phyloP scores from a whole-genome alignment of 257 asterid species.

The Gentiana straminea region DNA sequence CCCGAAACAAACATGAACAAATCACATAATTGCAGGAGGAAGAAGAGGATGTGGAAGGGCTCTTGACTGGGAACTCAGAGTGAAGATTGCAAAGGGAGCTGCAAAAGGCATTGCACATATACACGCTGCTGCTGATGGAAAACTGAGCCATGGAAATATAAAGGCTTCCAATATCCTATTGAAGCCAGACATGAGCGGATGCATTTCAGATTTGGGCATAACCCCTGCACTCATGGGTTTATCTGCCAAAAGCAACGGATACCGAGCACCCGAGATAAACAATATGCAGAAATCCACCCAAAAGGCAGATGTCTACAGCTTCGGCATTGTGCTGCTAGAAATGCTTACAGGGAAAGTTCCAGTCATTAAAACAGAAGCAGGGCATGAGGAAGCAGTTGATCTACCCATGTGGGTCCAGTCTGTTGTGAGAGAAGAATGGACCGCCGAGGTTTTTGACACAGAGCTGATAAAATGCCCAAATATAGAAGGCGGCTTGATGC shows the following conservation, averaged over 20 bases:
- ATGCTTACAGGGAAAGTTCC: conserved; percentile 65
- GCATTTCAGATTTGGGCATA: conserved; percentile 52
- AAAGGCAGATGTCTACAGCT: conserved; percentile 56
- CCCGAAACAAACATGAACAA: too few species aligned
- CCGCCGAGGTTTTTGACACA: conserved; percentile 65
- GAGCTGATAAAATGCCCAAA: conserved; percentile 33
- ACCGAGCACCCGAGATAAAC: conserved; percentile 52
- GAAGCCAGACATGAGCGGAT: conserved; percentile 22
- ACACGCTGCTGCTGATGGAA: conserved; percentile 33
- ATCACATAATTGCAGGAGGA: conserved; percentile 22
- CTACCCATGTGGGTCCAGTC: conserved; percentile 67
- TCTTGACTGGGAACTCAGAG: conserved; percentile 60
- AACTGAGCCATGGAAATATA: conserved; percentile 51
- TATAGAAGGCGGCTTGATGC: conserved; percentile 61
- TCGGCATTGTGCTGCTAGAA: conserved; percentile 60
- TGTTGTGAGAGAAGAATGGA: conserved; percentile 69
- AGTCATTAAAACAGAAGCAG: conserved; percentile 20
- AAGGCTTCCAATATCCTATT: conserved; percentile 57
- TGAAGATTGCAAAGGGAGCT: conserved; percentile 46
- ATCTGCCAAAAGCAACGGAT: conserved; percentile 37
- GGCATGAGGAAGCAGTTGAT: conserved; percentile 45
- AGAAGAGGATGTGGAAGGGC: conserved; percentile 33
- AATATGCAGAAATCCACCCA: conserved; percentile 38
- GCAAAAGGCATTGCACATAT: conserved; percentile 61
- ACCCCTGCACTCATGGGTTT: conserved; percentile 32